phyloP scores from a whole-genome alignment of 352 stramenopile species.

The Pythium monospermum region DNA sequence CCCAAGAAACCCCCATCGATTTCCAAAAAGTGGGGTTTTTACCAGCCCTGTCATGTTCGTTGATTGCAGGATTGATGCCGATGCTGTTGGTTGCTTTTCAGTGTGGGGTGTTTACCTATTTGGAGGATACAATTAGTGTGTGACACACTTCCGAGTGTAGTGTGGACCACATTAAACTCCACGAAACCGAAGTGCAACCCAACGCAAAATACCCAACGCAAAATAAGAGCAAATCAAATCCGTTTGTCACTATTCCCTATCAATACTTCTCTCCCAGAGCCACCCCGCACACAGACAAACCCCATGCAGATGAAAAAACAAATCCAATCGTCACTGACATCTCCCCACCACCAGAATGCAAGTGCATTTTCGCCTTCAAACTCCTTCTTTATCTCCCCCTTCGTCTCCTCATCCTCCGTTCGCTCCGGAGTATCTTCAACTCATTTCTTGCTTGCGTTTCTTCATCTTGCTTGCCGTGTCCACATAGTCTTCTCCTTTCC shows the following conservation, averaged over 20 bases:
- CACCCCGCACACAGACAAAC: not conserved
- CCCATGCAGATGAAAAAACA: not conserved
- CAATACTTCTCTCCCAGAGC: slow-evolving; percentile 7
- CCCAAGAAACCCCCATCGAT: too few species aligned
- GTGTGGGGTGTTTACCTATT: too few species aligned
- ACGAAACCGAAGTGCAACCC: too few species aligned
- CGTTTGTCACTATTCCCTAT: slow-evolving; percentile 32
- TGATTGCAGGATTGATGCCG: too few species aligned
- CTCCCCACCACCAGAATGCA: too few species aligned
- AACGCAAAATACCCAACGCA: not conserved
- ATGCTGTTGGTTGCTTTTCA: too few species aligned
- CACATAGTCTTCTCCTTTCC: slow-evolving; percentile 66
- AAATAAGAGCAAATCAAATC: slow-evolving; percentile 15
- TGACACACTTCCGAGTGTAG: slow-evolving; percentile 20
- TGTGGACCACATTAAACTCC: slow-evolving; percentile 1
- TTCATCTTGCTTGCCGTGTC: slow-evolving; percentile 47
- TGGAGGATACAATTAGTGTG: not conserved
- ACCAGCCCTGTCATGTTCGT: too few species aligned
- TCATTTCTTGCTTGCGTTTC: slow-evolving; percentile 69
- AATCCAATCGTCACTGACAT: too few species aligned
- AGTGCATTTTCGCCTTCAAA: not conserved
- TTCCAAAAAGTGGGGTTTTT: too few species aligned
- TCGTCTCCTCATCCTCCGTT: slow-evolving; percentile 9
- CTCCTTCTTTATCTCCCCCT: slow-evolving; percentile 14
- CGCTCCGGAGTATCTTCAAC: slow-evolving; percentile 10